These are phyloP conservation scores for Collybia sp. DNA, from an alignment of 768 basidiomycete genomes.

Conservation along the genomic window DNA sequence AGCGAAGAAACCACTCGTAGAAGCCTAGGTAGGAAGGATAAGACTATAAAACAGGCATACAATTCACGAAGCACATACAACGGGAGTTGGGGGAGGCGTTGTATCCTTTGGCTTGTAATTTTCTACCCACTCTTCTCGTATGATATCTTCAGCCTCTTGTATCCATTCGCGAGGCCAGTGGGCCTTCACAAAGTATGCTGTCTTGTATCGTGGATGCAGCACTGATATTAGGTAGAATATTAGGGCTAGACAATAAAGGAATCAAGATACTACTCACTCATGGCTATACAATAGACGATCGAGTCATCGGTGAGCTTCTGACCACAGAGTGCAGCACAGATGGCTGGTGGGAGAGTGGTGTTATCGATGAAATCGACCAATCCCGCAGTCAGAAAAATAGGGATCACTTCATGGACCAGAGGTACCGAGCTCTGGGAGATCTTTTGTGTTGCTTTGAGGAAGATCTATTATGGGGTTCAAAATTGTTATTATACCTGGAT, in stretches of 20 bases:
- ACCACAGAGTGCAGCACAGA: constrained; percentile 16
- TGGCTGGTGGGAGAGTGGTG: not conserved
- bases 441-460: constrained; percentile 16
- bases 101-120: constrained; percentile 9
- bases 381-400: constrained; percentile 15
- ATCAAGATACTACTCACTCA: constrained; percentile 16
- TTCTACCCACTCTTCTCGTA: constrained; percentile 11
- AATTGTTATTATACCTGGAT: not conserved
- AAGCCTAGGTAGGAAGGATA: not conserved
- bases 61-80: not conserved
- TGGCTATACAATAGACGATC: constrained; percentile 16
- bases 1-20: not conserved
- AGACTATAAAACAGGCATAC: not conserved
- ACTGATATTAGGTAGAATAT: constrained; percentile 10
- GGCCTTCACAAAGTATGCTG: constrained; percentile 15
- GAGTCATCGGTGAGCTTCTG: constrained; percentile 14
- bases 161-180: constrained; percentile 22
- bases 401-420: constrained; percentile 23
- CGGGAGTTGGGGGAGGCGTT: too few species aligned
- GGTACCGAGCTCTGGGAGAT: constrained; percentile 13
- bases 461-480: constrained; percentile 12
- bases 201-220: constrained; percentile 19
- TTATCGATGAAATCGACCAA: constrained; percentile 15
- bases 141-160: constrained; percentile 11
- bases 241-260: not conserved